Percentiles rank a stretch among this genome's conserved stretches.
Conservation (phyloP, 225 moss, liverwort and hornwort genomes). For the Pleurozium schreberi region DNA sequence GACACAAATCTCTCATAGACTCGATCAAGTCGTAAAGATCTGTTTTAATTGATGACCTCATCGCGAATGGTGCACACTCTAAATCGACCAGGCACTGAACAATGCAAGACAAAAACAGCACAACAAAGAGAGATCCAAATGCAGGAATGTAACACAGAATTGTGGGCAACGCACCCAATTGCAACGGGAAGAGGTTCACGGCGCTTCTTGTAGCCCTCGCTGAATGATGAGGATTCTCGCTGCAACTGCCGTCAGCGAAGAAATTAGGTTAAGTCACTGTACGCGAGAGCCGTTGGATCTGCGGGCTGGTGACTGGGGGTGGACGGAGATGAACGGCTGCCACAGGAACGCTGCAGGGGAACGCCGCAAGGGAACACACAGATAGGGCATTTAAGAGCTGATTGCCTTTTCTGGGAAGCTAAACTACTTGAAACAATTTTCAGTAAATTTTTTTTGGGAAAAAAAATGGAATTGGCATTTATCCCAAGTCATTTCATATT, state of each 20-base stretch:
- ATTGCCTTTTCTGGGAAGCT: too few relatives aligned
- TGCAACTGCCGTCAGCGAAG: background rate
- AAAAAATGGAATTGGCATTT: too few relatives aligned
- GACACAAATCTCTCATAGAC: conserved; percentile 9
- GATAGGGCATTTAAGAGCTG: too few relatives aligned
- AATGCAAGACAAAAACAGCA: background rate
- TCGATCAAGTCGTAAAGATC: background rate
- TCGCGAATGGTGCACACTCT: too few relatives aligned
- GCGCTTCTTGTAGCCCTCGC: background rate
- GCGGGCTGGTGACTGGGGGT: background rate
- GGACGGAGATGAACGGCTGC: background rate
- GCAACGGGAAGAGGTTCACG: accelerated
- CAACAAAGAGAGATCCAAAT: background rate
- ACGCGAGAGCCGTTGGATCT: background rate
- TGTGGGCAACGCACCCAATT: accelerated
- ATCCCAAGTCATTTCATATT: too few relatives aligned
- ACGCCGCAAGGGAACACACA: background rate
- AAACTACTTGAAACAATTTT: too few relatives aligned
- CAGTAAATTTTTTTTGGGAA: too few relatives aligned
- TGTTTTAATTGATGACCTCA: background rate
- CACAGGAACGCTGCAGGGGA: background rate
- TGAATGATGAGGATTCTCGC: background rate
- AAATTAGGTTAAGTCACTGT: background rate
- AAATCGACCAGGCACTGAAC: background rate
- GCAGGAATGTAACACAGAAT: too few relatives aligned